A percentile compares a stretch with the other conserved stretches of the same genome.
Evolutionary conservation across 106 monocot species (phyloP).

Genomic region (Allium fistulosum): DNA sequence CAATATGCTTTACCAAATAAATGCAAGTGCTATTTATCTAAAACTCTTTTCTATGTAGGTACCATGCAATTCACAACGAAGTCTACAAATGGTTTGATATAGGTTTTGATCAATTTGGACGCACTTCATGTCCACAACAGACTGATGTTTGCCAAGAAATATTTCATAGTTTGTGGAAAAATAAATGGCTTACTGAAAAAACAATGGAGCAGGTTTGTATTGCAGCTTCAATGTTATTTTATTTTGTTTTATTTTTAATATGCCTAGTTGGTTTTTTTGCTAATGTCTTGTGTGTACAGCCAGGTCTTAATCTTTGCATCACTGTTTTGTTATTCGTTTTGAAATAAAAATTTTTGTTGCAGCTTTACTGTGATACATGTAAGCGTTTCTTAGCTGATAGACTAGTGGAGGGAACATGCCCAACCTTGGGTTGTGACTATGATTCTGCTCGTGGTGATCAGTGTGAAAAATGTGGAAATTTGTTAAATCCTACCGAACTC

Average conservation of each 20-base stretch:
- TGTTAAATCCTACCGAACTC: constrained; percentile 85
- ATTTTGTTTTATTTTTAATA: background rate
- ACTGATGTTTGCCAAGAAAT: constrained; percentile 91
- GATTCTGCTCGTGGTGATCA: constrained; percentile 88
- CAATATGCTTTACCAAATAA: too few relatives aligned
- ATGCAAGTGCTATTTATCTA: too few relatives aligned
- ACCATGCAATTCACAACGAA: constrained; percentile 81
- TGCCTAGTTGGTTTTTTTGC: background rate
- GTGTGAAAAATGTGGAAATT: constrained; percentile 92
- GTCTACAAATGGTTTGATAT: constrained; percentile 92
- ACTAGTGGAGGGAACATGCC: constrained; percentile 90
- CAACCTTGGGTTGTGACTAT: constrained; percentile 61
- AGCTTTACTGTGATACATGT: constrained; percentile 92
- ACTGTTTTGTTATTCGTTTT: too few relatives aligned
- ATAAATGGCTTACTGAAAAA: constrained; percentile 77
- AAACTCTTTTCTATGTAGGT: constrained; percentile 24
- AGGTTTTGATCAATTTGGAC: constrained; percentile 88
- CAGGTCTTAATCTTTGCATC: background rate
- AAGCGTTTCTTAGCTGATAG: constrained; percentile 83
- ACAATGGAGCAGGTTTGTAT: constrained; percentile 74
- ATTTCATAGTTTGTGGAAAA: constrained; percentile 70
- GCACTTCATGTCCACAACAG: constrained; percentile 79
- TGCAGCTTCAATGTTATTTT: background rate
- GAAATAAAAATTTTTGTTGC: constrained; percentile 1
- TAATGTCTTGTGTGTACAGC: background rate